A percentile compares a stretch with the other conserved stretches of the same genome.
Conservation (phyloP, 768 basidiomycete genomes). For the Leccinum subgranulosum region DNA sequence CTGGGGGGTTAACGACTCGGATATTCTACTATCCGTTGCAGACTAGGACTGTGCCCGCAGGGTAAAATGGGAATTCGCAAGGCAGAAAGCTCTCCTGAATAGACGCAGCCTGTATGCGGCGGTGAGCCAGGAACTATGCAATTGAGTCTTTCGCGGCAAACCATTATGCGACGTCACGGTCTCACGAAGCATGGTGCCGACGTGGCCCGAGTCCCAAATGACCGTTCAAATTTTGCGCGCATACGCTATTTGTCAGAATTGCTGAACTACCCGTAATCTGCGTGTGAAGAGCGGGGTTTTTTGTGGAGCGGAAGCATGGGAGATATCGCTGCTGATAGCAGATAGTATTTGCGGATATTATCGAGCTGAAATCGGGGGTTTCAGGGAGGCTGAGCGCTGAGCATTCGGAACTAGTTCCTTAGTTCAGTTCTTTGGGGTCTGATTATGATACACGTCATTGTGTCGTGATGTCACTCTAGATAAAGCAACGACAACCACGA, state of each 20-base stretch:
- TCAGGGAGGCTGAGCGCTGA: conserved; percentile 39
- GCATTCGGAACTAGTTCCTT: conserved; percentile 90
- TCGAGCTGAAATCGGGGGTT: conserved; percentile 12
- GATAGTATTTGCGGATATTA: conserved; percentile 2
- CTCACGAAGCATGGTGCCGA: conserved; percentile 83
- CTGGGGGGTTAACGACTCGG: conserved; percentile 54
- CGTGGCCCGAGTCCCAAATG: conserved; percentile 75
- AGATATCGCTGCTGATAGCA: background rate
- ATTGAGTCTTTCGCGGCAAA: conserved; percentile 82
- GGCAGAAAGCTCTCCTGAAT: conserved; percentile 30
- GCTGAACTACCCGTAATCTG: conserved; percentile 34
- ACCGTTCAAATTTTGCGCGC: conserved; percentile 50
- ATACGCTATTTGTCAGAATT: conserved; percentile 45
- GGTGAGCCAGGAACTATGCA: conserved; percentile 53
- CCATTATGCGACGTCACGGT: conserved; percentile 50
- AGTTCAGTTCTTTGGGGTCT: conserved; percentile 93
- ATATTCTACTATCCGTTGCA: conserved; percentile 82
- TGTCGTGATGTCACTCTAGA: background rate
- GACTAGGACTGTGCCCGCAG: conserved; percentile 88
- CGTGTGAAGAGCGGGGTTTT: conserved; percentile 8
- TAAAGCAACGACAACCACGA: conserved; percentile 53
- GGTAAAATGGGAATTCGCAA: conserved; percentile 85
- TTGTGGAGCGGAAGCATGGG: conserved; percentile 6
- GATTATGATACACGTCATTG: conserved; percentile 4
- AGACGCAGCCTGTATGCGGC: conserved; percentile 5